phyloP scores from a whole-genome alignment of 805 yeast genomes.

The Metschnikowia hibisci region DNA sequence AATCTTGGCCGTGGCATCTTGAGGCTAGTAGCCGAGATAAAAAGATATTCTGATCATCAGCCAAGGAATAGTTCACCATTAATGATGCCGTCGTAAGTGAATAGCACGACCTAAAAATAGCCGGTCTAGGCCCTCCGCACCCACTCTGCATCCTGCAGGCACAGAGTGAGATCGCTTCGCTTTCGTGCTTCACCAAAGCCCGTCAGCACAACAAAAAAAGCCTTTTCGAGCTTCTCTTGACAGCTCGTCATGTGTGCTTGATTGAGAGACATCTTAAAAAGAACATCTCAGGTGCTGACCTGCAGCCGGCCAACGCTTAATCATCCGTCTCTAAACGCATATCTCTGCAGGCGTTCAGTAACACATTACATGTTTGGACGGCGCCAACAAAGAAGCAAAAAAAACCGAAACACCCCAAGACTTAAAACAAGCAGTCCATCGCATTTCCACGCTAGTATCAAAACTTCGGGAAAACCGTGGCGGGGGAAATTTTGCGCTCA shows the following conservation, averaged over 20 bases:
- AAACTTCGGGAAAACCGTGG: background rate
- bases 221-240: background rate
- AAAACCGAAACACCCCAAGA: background rate
- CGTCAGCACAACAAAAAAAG: conserved; percentile 1
- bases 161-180: conserved; percentile 3
- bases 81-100: no score
- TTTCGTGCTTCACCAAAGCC: conserved; percentile 1
- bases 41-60: no score
- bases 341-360: background rate
- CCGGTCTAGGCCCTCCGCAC: conserved; percentile 6
- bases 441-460: background rate
- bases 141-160: conserved; percentile 2
- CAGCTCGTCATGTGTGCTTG: conserved; percentile 1
- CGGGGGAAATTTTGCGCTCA: background rate
- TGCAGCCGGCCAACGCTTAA: background rate
- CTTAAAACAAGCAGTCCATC: background rate
- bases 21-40: no score
- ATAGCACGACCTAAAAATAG: background rate
- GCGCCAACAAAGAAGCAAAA: background rate
- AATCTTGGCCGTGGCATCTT: no score
- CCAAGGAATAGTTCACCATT: no score
- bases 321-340: conserved; percentile 3
- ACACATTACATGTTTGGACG: background rate
- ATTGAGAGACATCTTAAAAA: background rate
- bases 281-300: background rate